Conservation (phyloP, 164 flowering plant genomes). For the Aristolochia californica region DNA sequence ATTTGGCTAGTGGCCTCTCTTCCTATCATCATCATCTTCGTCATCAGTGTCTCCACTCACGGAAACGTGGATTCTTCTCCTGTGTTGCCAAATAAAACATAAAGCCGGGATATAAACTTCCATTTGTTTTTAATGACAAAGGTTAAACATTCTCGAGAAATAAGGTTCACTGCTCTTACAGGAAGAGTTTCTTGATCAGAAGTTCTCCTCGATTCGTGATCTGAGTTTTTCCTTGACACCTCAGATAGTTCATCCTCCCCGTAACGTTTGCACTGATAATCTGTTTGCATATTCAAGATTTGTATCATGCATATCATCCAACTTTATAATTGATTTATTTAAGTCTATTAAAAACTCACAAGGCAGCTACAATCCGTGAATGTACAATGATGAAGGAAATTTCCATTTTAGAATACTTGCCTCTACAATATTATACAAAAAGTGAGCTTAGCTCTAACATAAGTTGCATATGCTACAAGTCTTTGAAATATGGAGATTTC, state of each 20-base stretch:
- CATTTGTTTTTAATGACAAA: too few species aligned
- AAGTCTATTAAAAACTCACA: neutral
- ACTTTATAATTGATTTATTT: neutral
- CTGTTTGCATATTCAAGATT: constrained; percentile 20
- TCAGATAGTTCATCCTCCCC: constrained; percentile 76
- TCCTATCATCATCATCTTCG: constrained; percentile 66
- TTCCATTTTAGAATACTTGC: constrained; percentile 16
- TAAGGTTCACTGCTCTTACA: constrained; percentile 24
- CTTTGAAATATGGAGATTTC: neutral
- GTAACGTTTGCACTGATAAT: constrained; percentile 58
- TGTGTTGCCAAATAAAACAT: constrained; percentile 15
- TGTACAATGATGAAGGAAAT: neutral
- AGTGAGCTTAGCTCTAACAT: neutral
- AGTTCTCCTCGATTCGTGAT: constrained; percentile 44
- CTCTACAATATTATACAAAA: constrained; percentile 46
- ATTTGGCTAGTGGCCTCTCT: constrained; percentile 22
- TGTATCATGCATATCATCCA: neutral
- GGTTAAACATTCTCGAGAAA: too few species aligned
- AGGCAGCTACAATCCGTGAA: neutral
- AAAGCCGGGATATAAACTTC: too few species aligned
- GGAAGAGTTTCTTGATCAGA: constrained; percentile 77
- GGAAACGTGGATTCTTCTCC: constrained; percentile 98
- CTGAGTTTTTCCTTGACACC: constrained; percentile 46
- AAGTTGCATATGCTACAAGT: neutral
- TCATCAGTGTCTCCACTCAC: constrained; percentile 96